These are phyloP conservation scores for Micractinium conductrix DNA, from an alignment of 139 green algal genomes.

Conservation along the genomic window DNA sequence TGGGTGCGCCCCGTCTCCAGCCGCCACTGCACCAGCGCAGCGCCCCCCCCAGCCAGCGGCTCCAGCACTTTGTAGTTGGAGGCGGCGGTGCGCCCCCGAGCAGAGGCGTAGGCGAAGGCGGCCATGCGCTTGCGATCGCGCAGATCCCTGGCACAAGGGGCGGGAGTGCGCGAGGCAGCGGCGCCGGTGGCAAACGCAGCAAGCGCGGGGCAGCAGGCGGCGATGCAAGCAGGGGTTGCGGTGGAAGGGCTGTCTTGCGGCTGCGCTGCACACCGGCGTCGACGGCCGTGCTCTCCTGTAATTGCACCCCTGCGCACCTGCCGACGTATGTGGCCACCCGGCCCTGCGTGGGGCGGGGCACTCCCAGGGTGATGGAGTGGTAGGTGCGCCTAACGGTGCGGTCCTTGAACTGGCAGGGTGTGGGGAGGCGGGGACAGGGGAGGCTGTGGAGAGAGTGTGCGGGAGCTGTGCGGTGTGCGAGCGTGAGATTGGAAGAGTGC, in stretches of 20 bases:
- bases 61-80: slow-evolving; percentile 85
- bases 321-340: slow-evolving; percentile 80
- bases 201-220: no score
- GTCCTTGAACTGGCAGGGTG: slow-evolving; percentile 83
- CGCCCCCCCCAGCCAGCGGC: slow-evolving; percentile 70
- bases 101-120: slow-evolving; percentile 56
- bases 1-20: slow-evolving; percentile 96
- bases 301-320: not conserved
- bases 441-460: no score
- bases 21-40: slow-evolving; percentile 89
- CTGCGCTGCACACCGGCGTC: no score
- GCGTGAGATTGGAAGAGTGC: no score
- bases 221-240: no score
- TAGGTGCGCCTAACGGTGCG: slow-evolving; percentile 81
- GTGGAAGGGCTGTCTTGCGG: no score
- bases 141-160: slow-evolving; percentile 70
- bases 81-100: slow-evolving; percentile 63
- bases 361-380: slow-evolving; percentile 65
- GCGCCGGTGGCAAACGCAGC: no score
- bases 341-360: slow-evolving; percentile 44
- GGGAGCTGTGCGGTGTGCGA: no score
- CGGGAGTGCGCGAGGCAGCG: no score
- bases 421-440: no score
- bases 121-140: slow-evolving; percentile 83
- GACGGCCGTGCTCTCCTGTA: no score